A percentile compares a stretch with the other conserved stretches of the same genome.
phyloP scores from a whole-genome alignment of 805 yeast species.

The Metschnikowia anglica region DNA sequence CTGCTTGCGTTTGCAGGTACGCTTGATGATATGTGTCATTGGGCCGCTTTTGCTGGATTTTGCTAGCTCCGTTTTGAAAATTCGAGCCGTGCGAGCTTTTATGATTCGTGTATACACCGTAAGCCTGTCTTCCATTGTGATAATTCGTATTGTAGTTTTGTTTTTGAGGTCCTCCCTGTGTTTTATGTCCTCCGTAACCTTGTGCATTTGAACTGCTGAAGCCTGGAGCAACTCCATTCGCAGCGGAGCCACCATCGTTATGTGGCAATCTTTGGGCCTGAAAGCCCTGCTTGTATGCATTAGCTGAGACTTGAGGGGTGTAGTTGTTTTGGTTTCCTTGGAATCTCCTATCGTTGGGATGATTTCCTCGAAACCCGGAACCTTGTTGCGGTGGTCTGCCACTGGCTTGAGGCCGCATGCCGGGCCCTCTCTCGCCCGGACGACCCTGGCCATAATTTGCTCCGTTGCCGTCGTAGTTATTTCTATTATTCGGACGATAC shows the following conservation, averaged over 20 bases:
- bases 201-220: background rate
- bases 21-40: slow-evolving; percentile 18
- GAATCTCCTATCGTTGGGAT: slow-evolving; percentile 4
- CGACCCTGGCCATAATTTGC: slow-evolving; percentile 6
- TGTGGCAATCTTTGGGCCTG: slow-evolving; percentile 5
- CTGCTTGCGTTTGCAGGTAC: slow-evolving; percentile 19
- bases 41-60: slow-evolving; percentile 8
- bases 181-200: slow-evolving; percentile 1
- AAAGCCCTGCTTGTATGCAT: slow-evolving; percentile 3
- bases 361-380: slow-evolving; percentile 3
- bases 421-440: slow-evolving; percentile 4
- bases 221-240: background rate
- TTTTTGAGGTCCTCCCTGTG: background rate
- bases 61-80: slow-evolving; percentile 3
- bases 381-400: slow-evolving; percentile 6
- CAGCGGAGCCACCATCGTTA: background rate
- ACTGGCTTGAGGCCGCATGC: slow-evolving; percentile 4
- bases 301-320: background rate
- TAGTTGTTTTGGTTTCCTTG: slow-evolving; percentile 8
- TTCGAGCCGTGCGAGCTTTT: background rate
- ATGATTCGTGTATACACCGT: slow-evolving; percentile 1
- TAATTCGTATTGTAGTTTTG: background rate
- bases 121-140: slow-evolving; percentile 1
- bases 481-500: slow-evolving; percentile 18
- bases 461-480: background rate